Conservation (phyloP, 140 eudicot species). For the Anethum foeniculum region DNA sequence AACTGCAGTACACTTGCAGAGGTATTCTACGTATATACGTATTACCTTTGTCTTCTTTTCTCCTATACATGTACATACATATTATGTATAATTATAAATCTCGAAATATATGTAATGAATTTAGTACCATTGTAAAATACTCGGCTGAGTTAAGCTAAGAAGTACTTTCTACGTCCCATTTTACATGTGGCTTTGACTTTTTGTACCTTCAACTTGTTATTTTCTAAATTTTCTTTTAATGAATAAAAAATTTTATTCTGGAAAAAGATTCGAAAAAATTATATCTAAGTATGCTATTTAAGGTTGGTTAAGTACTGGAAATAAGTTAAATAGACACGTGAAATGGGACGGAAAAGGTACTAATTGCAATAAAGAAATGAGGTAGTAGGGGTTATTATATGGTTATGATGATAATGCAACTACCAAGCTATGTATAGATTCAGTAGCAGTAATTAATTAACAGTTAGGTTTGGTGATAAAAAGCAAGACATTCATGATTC, state of each 20-base stretch:
- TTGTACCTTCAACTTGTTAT: no score
- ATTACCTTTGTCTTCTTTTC: conserved; percentile 17
- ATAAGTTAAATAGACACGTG: no score
- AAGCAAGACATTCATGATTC: conserved; percentile 17
- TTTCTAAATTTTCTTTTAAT: no score
- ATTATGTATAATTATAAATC: background rate
- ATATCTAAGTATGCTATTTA: no score
- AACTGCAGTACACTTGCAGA: conserved; percentile 53
- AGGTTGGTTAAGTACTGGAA: no score
- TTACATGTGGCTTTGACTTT: no score
- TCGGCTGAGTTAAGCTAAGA: no score
- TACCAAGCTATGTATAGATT: background rate
- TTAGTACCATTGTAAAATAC: background rate
- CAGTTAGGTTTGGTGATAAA: conserved; percentile 21
- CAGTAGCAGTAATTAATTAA: background rate
- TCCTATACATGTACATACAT: background rate
- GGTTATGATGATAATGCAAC: conserved; percentile 21
- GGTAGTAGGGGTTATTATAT: conserved; percentile 19
- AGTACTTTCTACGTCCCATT: no score
- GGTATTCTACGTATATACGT: conserved; percentile 51
- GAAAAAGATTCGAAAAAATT: no score
- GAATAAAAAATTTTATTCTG: no score
- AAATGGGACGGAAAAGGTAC: background rate
- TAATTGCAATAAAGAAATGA: background rate
- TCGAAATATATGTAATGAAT: background rate